Conservation (phyloP, 345 rosid genomes). For the Lepidium africanum region DNA sequence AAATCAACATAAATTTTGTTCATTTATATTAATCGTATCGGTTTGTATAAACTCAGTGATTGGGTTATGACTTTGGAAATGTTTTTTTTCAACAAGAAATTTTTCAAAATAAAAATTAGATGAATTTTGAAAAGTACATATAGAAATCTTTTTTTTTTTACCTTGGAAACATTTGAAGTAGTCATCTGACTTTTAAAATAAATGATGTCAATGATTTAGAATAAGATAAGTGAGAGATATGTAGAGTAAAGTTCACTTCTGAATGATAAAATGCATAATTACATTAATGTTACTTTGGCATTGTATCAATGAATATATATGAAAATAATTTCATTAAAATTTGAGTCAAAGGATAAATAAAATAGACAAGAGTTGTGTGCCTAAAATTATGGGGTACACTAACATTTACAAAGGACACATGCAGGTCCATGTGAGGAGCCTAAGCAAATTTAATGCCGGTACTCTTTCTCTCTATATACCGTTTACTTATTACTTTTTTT, state of each 20-base stretch:
- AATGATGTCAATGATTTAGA: conserved; percentile 2
- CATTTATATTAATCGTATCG: background rate
- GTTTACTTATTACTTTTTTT: background rate
- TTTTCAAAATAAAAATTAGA: no score
- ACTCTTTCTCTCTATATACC: conserved; percentile 3
- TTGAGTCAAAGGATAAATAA: background rate
- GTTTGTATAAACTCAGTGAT: background rate
- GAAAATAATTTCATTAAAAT: background rate
- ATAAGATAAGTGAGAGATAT: conserved; percentile 8
- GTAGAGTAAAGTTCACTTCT: conserved; percentile 22
- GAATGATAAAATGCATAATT: conserved; percentile 8
- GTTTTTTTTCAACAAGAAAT: no score
- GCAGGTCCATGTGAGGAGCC: conserved; percentile 30
- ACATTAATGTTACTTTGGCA: conserved; percentile 23
- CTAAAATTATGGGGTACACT: conserved; percentile 22
- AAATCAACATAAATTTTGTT: background rate
- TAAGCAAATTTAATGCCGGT: conserved; percentile 17
- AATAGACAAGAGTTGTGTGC: conserved; percentile 10
- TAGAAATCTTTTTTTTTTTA: no score
- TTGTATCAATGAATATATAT: conserved; percentile 6
- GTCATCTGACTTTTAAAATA: conserved; percentile 1
- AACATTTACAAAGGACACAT: conserved; percentile 31
- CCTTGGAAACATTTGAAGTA: background rate
- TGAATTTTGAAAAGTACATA: no score
- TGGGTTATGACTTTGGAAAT: background rate